Evolutionary conservation across 2,329 filamentous ascomycete genomes (phyloP).

Genomic region (Pseudogymnoascus sp.): DNA sequence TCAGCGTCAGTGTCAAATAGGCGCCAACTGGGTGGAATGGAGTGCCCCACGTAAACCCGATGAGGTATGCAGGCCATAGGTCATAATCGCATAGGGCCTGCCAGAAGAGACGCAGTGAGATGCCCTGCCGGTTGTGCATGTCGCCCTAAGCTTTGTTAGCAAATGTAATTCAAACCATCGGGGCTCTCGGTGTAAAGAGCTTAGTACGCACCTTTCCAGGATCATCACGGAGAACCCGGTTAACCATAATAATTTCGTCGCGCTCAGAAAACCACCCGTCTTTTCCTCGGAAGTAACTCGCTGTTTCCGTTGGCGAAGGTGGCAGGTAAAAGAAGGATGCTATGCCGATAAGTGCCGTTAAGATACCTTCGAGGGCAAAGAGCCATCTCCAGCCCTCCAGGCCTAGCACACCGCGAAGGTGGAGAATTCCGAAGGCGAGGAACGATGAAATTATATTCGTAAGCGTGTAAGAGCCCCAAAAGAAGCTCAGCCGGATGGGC

Average conservation of each 20-base stretch:
- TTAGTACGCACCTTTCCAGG: slow-evolving; percentile 34
- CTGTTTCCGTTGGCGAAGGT: slow-evolving; percentile 52
- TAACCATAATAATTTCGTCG: slow-evolving; percentile 59
- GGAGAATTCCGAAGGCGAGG: slow-evolving; percentile 46
- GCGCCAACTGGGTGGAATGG: slow-evolving; percentile 14
- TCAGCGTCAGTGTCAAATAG: slow-evolving; percentile 19
- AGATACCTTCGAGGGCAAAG: slow-evolving; percentile 37
- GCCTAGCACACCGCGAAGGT: slow-evolving; percentile 42
- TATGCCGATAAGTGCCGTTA: slow-evolving; percentile 42
- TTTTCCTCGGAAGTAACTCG: slow-evolving; percentile 47
- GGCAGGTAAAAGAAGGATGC: slow-evolving; percentile 48
- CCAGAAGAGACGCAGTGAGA: slow-evolving; percentile 43
- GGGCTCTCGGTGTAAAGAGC: slow-evolving; percentile 32
- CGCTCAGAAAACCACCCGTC: slow-evolving; percentile 53
- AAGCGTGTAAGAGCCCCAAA: slow-evolving; percentile 51
- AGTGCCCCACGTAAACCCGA: slow-evolving; percentile 14
- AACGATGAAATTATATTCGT: slow-evolving; percentile 46
- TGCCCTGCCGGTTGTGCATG: slow-evolving; percentile 52
- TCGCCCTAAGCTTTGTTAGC: slow-evolving; percentile 42
- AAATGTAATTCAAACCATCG: slow-evolving; percentile 41
- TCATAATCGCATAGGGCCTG: slow-evolving; percentile 41
- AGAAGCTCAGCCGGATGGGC: slow-evolving; percentile 55
- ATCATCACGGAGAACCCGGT: slow-evolving; percentile 46
- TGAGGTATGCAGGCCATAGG: slow-evolving; percentile 40
- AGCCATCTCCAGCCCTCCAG: slow-evolving; percentile 51